Base-by-base conservation (phyloP, 108 stramenopile genomes). In the Stephanodiscus minutulus region DNA sequence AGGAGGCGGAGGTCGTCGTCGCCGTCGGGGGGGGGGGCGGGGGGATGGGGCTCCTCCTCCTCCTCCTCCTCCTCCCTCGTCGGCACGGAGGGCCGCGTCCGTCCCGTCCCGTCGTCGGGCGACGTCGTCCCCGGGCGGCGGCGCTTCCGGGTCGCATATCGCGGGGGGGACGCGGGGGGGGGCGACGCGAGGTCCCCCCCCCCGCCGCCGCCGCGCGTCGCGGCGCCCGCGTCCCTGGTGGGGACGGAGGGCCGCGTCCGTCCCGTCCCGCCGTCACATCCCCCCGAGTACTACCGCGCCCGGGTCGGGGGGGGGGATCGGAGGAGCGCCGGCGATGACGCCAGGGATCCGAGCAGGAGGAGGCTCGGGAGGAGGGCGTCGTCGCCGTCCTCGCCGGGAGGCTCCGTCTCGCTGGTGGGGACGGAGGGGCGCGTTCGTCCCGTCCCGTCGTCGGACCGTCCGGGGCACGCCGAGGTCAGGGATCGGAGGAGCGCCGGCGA, bases 401-500 rank as follows among this genome's bases (percentile, higher is more conserved):
- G 5, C 47, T 18, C 53, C 53, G 22, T 22, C 21, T 54, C 53
- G 22, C 20, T 54, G 21, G 31, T 58, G 17, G 57, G 36, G 29
- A 36, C 57, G 6, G 57, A 54, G 53, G 53, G 22, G 10, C 1
- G 22, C 3, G 24, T 54, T 21, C 53, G 53, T 11, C 53, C 53
- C 53, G 53, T 22, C 2, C 1, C 53, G 20, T 54, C 53, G 10
- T 54, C 53, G 10, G 2, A 22, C 2, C 31, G 17, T 5, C 33
- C 57, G 33, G 33, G 36, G 29, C 15, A 58, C 31, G 57, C 29
- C 33, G 0, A 33, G 15, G 15, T 58, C n/a, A 1, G 13, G 31
- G 57, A 58, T 35, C 57, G 57, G 11, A 58, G 57, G 29, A 58
- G 57, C 57, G 29, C 36, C n/a, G 57, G 57, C 1, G 43, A 44